These are phyloP conservation scores for Hericium alpestre DNA, from an alignment of 768 basidiomycete species.

Conservation along the genomic window DNA sequence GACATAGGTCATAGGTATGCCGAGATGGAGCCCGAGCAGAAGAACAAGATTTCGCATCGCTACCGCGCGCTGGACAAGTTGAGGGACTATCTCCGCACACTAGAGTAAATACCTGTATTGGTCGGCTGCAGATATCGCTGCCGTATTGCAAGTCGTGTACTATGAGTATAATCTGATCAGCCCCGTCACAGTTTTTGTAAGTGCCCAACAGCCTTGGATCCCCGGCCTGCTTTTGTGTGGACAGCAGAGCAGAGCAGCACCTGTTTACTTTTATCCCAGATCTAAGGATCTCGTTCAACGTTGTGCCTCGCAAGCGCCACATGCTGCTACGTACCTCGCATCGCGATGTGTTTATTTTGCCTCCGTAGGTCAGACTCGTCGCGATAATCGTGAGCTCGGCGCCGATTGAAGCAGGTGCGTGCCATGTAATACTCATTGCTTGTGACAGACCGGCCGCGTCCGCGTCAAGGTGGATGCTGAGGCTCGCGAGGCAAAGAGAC, in stretches of 20 bases:
- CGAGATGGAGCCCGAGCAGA: slow-evolving; percentile 54
- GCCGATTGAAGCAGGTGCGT: slow-evolving; percentile 8
- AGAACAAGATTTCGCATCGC: slow-evolving; percentile 58
- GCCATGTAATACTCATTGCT: slow-evolving; percentile 11
- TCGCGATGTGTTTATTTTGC: background rate
- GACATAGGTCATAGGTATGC: slow-evolving; percentile 36
- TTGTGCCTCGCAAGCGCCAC: background rate
- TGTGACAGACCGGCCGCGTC: slow-evolving; percentile 10
- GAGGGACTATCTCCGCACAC: slow-evolving; percentile 2
- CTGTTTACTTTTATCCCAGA: background rate
- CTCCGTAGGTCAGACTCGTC: background rate
- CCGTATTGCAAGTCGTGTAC: slow-evolving; percentile 3
- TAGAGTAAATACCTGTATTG: slow-evolving; percentile 9
- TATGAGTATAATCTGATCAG: background rate
- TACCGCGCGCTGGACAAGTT: slow-evolving; percentile 32
- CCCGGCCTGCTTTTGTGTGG: slow-evolving; percentile 12
- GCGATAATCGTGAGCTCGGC: background rate
- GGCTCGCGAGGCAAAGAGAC: slow-evolving; percentile 10
- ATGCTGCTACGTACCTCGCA: background rate
- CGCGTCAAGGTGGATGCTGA: background rate
- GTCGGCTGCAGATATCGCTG: slow-evolving; percentile 13
- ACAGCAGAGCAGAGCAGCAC: background rate
- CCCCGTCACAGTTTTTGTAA: background rate
- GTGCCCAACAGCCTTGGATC: slow-evolving; percentile 2
- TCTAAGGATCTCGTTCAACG: background rate